Evolutionary conservation across 116 monocot genomes (phyloP), one percentile per base, ranked within the genome.

Genomic region (Zostera marina): DNA sequence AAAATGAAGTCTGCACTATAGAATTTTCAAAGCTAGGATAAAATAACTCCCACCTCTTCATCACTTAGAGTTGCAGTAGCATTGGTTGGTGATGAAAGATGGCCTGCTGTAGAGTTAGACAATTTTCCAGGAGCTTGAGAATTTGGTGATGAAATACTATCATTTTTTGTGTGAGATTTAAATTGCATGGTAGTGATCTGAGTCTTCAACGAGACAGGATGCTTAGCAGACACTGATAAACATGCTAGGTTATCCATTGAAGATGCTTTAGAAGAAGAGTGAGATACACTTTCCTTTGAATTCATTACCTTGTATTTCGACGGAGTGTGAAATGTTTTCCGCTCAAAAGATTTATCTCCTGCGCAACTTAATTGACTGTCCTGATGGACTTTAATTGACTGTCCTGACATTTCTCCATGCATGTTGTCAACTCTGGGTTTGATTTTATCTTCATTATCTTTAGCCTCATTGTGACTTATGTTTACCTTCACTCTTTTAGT

Each of bases 61-160:
- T 96, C 96, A 67, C 89, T 89, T 63, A 89, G 58, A n/a, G 49
- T 72, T 54, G 76, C 63, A 49, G 64, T 23, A 59, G 71, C 47
- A 70, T 70, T 77, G 44, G 62, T 64, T 66, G 42, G 56, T 38
- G 66, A 14, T 47, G 75, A 67, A 21, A 63, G 68, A 66, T 70
- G 64, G 56, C 66, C 44, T 22, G 64, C 22, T 11, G 69, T 20
- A 22, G 93, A 73, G 64, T 67, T 70, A 41, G 57, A 42, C 19
- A 54, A 53, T 58, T 69, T 80, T 42, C 66, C 56, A 48, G 72
- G 43, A 46, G 66, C 22, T 12, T 74, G 77, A 60, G 75, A 52
- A 70, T 49, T 52, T 24, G 69, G 54, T 6, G 74, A 77, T 32
- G 49, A 77, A 16, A 16, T 47, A 65, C 64, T 87, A 43, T 84